These are phyloP conservation scores for Thielaviopsis populi DNA, from an alignment of 2,329 filamentous ascomycete species.

Conservation along the genomic window DNA sequence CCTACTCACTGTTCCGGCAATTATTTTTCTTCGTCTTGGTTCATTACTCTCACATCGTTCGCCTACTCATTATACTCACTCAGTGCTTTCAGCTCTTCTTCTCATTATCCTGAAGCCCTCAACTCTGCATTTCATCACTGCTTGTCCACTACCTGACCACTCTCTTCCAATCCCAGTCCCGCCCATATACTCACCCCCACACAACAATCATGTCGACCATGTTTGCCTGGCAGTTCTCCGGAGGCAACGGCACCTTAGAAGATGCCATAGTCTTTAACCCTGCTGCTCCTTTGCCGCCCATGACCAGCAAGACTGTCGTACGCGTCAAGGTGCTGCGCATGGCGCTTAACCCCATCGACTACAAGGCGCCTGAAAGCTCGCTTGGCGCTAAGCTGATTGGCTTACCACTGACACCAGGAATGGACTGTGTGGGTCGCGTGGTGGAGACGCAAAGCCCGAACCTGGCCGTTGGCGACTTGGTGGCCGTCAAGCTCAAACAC, in stretches of 20 bases:
- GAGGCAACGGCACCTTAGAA: conserved; percentile 20
- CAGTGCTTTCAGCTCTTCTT: not conserved
- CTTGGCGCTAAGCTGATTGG: conserved; percentile 24
- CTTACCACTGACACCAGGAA: conserved; percentile 31
- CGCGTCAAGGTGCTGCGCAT: conserved; percentile 31
- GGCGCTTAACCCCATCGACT: conserved; percentile 35
- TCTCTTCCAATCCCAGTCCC: not conserved
- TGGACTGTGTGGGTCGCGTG: conserved; percentile 38
- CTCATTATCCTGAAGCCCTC: too few relatives aligned
- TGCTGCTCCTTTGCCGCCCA: conserved; percentile 18
- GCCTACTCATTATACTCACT: not conserved
- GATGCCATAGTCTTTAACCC: conserved; percentile 20
- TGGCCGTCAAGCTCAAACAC: conserved; percentile 28
- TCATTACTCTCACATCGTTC: not conserved
- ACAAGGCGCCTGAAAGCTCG: conserved; percentile 29
- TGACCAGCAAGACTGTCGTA: conserved; percentile 22
- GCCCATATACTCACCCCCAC: not conserved
- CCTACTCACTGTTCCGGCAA: too few relatives aligned
- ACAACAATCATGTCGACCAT: conserved; percentile 12
- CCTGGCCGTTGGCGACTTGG: conserved; percentile 28
- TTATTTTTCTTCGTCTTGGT: not conserved
- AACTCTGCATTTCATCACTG: not conserved
- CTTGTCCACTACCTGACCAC: too few relatives aligned
- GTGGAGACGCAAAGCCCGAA: conserved; percentile 23
- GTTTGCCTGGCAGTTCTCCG: conserved; percentile 17